Evolutionary conservation across 169 alveolate genomes (phyloP).

Genomic region (Eimeria nieschulzi): DNA sequence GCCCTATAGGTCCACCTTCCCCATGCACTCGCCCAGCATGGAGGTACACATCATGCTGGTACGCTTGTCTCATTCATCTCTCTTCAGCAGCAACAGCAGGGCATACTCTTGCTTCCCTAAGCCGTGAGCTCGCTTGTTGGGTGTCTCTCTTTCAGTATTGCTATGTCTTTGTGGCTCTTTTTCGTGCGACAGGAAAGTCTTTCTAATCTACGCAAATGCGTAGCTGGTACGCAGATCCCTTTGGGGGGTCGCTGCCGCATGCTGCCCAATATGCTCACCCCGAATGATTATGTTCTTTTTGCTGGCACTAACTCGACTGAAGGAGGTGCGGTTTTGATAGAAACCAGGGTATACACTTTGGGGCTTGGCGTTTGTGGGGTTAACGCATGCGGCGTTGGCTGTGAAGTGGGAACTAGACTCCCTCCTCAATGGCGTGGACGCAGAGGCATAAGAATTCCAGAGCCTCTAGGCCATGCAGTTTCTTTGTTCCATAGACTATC

Average conservation of each 20-base stretch:
- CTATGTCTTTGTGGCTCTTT: neutral
- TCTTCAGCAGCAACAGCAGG: too few species aligned
- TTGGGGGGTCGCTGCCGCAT: constrained; percentile 63
- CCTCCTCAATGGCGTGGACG: too few species aligned
- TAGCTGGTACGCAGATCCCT: constrained; percentile 48
- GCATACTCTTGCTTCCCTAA: neutral
- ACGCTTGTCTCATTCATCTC: neutral
- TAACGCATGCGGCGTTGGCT: too few species aligned
- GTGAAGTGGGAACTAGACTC: too few species aligned
- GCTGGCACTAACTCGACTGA: constrained; percentile 25
- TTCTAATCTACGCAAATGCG: constrained; percentile 47
- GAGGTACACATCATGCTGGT: constrained; percentile 54
- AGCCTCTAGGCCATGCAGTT: too few species aligned
- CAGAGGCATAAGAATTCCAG: too few species aligned
- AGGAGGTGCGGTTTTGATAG: constrained; percentile 30
- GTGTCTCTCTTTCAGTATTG: neutral
- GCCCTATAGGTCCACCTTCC: constrained; percentile 47
- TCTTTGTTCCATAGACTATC: too few species aligned
- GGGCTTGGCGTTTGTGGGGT: too few species aligned
- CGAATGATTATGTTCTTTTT: constrained; percentile 15
- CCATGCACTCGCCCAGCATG: constrained; percentile 48
- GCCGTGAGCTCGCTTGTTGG: neutral
- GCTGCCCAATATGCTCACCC: constrained; percentile 8
- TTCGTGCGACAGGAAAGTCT: constrained; percentile 20
- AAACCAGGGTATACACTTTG: too few species aligned